Base-by-base conservation (phyloP, 2,329 filamentous ascomycete species). In the Colletotrichum sansevieriae region DNA sequence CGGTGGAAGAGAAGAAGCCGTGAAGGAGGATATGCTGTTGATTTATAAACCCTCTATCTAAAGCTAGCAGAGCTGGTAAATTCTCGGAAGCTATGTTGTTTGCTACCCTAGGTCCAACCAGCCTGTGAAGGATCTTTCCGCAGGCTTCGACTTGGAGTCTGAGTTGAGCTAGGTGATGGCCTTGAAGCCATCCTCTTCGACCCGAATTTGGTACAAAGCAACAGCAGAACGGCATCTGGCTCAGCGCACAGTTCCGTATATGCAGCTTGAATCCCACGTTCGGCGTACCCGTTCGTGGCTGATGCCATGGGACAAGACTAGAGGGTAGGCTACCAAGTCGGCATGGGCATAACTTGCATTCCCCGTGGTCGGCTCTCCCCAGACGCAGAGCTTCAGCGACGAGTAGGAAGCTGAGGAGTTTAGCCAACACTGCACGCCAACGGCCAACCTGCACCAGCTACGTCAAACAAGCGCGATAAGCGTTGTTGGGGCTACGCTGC, bases 31-130 rank as follows among this genome's bases (percentile, higher is more conserved):
- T 49, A 44, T 15, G 15, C 22, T 13, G 4, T 39, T 43, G 18
- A 35, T 66, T 69, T 69, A 69, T 69, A 65, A 11, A 51, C 18
- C 3, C 25, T 20, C 12, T 22, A 6, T 10, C 11, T 12, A 7
- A 39, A 5, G 3, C 3, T 11, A 22, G 39, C 3, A 49, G 25
- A 12, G 3, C 1, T 13, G 25, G n/a, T 11, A 3, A 4, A 35
- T 7, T 13, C 2, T 51, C 35, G 43, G 49, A 39, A 29, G 35
- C 55, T 9, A 51, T 41, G 47, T 25, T 33, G 22, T 20, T 2
- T 20, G 9, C 4, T 39, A 41, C 37, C 12, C 18, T 25, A 18
- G 12, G 33, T 29, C 4, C 41, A 13, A 18, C 41, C 25, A 41
- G 3, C 3, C 29, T n/a, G 12, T 15, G 29, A 29, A 33, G 29